phyloP scores from a whole-genome alignment of 306 rosid genomes.

The Vigna reflexopilosa region DNA sequence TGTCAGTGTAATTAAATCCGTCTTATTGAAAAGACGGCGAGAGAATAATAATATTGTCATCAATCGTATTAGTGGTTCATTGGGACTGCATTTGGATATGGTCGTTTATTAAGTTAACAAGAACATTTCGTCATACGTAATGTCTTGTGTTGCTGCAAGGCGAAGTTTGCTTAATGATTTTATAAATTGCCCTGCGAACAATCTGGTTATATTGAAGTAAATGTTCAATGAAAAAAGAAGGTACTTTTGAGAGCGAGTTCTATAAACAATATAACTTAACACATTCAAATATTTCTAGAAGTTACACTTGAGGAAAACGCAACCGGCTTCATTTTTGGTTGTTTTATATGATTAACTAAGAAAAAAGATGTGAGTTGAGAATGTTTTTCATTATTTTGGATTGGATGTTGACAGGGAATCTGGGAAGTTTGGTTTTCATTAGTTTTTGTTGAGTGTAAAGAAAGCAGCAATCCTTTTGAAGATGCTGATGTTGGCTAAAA shows the following conservation, averaged over 20 bases:
- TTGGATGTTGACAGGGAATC: background rate
- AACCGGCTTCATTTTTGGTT: background rate
- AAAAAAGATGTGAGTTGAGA: background rate
- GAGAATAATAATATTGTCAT: background rate
- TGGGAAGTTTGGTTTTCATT: background rate
- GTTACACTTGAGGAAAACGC: background rate
- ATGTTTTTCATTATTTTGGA: background rate
- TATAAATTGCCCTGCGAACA: background rate
- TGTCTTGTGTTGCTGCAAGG: constrained; percentile 35
- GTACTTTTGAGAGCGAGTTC: background rate
- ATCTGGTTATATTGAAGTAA: background rate
- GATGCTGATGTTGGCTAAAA: background rate
- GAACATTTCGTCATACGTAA: constrained; percentile 25
- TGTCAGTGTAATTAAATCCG: no score
- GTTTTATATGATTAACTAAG: background rate
- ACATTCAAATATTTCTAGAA: background rate
- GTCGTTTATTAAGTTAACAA: constrained; percentile 32
- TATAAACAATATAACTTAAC: background rate
- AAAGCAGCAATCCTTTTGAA: background rate
- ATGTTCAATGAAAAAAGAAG: background rate
- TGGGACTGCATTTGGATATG: constrained; percentile 39
- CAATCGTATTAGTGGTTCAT: background rate
- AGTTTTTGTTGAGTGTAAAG: background rate
- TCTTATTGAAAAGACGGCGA: no score
- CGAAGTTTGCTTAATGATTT: background rate